Base-by-base conservation (phyloP, 176 grass and related monocot species). In the Olyra latifolia region DNA sequence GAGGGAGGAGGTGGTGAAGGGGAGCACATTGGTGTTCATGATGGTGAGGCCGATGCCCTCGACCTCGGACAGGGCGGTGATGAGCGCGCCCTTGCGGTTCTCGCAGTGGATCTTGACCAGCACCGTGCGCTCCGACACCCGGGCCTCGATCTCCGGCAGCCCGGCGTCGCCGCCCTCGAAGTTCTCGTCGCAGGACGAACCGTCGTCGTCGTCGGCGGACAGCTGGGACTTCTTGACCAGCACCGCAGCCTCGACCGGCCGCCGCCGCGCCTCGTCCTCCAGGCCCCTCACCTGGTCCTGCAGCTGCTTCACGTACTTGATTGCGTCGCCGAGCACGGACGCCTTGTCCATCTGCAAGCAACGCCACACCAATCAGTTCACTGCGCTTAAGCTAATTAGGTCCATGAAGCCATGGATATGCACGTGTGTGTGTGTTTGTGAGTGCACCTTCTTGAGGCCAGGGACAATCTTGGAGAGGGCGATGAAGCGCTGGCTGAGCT, bases 401-500 rank as follows among this genome's bases (percentile, higher is more conserved):
- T 5, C 19, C 22, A 35, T 1, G 16, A 23, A 15, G 35, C 66
- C 66, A 79, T 72, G 83, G 46, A 72, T 48, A 16, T 17, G 10
- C 27, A 72, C 20, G 12, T 46, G 17, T 46, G 23, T 47, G 12
- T 27, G 16, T 15, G 23, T 16, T 2, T 13, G 24, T 70, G 32
- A 14, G 8, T 10, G n/a, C 72, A 97, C 93, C 93, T 98, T 98
- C 83, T 98, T 95, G 40, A 98, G 90, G 13, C 86, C 95, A 20
- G 95, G 95, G 19, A 98, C 92, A 50, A 98, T 94, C 65, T 89
- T 89, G 73, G 95, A 98, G 32, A 98, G 84, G 29, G 90, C 95
- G 71, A 98, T 98, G 82, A 98, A 98, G 57, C 95, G 86, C 88
- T 98, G 90, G 85, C 92, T 98, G 79, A 98, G 87, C 87, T 98